These are phyloP conservation scores for Fusarium sp. DNA, from an alignment of 2,329 filamentous ascomycete genomes.

Conservation along the genomic window DNA sequence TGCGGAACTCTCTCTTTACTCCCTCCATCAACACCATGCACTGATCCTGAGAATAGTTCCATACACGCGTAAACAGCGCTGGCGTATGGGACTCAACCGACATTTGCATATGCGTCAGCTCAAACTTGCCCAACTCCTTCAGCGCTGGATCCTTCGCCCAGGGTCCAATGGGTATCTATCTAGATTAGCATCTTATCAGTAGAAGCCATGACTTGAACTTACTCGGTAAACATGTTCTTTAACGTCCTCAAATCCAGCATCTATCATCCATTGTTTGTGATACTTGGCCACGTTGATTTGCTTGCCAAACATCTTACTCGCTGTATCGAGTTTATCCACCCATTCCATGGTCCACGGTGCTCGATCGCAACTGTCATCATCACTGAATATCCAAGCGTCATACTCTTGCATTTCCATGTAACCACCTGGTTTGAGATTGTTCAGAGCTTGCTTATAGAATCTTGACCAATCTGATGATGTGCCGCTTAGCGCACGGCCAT, in stretches of 20 bases:
- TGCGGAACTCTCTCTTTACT: conserved; percentile 61
- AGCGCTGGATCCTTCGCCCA: conserved; percentile 55
- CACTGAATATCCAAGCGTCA: conserved; percentile 56
- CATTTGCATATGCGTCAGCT: conserved; percentile 59
- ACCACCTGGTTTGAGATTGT: conserved; percentile 53
- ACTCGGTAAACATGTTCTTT: conserved; percentile 39
- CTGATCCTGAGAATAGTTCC: conserved; percentile 57
- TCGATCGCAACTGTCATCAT: conserved; percentile 55
- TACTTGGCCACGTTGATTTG: conserved; percentile 55
- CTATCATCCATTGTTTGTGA: conserved; percentile 56
- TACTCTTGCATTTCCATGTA: conserved; percentile 58
- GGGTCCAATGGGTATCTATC: conserved; percentile 55
- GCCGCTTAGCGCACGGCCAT: conserved; percentile 53
- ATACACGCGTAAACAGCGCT: conserved; percentile 56
- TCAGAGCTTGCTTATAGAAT: conserved; percentile 50
- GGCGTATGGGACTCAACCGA: conserved; percentile 58
- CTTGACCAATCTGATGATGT: conserved; percentile 52
- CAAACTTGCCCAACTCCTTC: conserved; percentile 55
- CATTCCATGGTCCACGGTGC: conserved; percentile 57
- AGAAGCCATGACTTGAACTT: not conserved
- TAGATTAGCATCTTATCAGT: not conserved
- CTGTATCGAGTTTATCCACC: conserved; percentile 54
- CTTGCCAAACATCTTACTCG: conserved; percentile 56
- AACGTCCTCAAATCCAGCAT: conserved; percentile 56
- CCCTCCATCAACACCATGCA: conserved; percentile 61